Conservation (phyloP, 2,329 filamentous ascomycete species). For the Amauroascus niger region DNA sequence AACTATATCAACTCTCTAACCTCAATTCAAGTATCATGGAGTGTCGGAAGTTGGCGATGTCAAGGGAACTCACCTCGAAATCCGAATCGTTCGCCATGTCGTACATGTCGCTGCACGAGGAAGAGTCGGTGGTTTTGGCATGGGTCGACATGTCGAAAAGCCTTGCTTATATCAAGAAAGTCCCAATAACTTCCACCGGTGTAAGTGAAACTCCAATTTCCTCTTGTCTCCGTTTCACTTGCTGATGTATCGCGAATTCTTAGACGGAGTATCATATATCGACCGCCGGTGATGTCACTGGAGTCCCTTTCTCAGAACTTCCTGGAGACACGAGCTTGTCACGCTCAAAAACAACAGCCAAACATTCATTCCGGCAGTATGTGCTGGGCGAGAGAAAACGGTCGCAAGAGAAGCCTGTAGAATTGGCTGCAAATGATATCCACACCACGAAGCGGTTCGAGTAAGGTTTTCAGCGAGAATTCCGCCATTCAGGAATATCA, state of each 20-base stretch:
- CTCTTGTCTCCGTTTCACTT: not conserved
- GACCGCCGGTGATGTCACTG: not conserved
- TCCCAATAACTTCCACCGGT: conserved; percentile 16
- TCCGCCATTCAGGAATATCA: not conserved
- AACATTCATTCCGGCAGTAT: not conserved
- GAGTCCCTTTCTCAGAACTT: conserved; percentile 4
- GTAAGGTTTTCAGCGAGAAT: not conserved
- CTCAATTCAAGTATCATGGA: conserved; percentile 35
- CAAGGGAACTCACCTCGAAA: conserved; percentile 33
- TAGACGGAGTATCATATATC: conserved; percentile 10
- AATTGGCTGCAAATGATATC: conserved; percentile 14
- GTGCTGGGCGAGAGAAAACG: conserved; percentile 3
- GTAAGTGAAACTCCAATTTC: conserved; percentile 9
- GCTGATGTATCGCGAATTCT: not conserved
- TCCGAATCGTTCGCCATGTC: conserved; percentile 33
- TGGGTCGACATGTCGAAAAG: conserved; percentile 33
- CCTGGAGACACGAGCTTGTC: conserved; percentile 2
- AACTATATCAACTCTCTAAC: conserved; percentile 33
- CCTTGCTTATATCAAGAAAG: conserved; percentile 25
- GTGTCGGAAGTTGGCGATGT: conserved; percentile 29
- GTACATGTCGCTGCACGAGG: conserved; percentile 32
- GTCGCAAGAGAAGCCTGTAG: conserved; percentile 5
- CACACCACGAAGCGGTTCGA: conserved; percentile 3
- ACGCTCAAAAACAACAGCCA: not conserved
- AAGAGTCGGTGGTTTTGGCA: conserved; percentile 33